Conservation (phyloP, 2,329 filamentous ascomycete genomes). For the Hypomyces rosellus region DNA sequence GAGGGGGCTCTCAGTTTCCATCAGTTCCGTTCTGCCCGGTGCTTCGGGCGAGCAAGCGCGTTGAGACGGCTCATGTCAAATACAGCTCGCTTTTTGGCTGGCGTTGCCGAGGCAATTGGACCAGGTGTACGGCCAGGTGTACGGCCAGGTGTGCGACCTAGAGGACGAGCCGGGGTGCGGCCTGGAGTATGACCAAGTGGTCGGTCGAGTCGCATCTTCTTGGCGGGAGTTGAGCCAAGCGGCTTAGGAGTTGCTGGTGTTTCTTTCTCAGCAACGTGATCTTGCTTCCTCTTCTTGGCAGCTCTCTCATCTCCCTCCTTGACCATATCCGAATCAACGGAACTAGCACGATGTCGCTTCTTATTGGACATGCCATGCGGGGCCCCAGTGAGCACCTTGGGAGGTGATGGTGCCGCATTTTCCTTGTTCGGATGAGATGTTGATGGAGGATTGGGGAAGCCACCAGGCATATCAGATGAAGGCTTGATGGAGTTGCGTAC, state of each 20-base stretch:
- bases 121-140: not conserved
- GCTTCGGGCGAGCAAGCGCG: constrained; percentile 56
- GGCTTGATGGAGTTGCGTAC: constrained; percentile 48
- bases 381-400: constrained; percentile 38
- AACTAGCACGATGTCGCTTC: constrained; percentile 54
- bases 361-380: constrained; percentile 60
- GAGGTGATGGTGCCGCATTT: constrained; percentile 38
- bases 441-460: constrained; percentile 38
- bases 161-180: constrained; percentile 3
- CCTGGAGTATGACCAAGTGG: constrained; percentile 19
- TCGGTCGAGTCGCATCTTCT: constrained; percentile 29
- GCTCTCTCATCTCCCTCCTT: constrained; percentile 42
- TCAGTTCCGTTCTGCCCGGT: constrained; percentile 35
- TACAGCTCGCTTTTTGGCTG: constrained; percentile 46
- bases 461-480: constrained; percentile 45
- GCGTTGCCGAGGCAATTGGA: constrained; percentile 28
- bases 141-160: not conserved
- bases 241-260: constrained; percentile 46
- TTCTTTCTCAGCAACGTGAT: constrained; percentile 44
- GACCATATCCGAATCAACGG: constrained; percentile 50
- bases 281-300: constrained; percentile 53
- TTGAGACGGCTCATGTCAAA: constrained; percentile 55
- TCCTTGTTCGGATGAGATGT: constrained; percentile 46
- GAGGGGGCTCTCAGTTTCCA: too few species aligned
- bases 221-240: constrained; percentile 29